phyloP scores from a whole-genome alignment of 140 eudicot species.

The Erigeron philadelphicus region DNA sequence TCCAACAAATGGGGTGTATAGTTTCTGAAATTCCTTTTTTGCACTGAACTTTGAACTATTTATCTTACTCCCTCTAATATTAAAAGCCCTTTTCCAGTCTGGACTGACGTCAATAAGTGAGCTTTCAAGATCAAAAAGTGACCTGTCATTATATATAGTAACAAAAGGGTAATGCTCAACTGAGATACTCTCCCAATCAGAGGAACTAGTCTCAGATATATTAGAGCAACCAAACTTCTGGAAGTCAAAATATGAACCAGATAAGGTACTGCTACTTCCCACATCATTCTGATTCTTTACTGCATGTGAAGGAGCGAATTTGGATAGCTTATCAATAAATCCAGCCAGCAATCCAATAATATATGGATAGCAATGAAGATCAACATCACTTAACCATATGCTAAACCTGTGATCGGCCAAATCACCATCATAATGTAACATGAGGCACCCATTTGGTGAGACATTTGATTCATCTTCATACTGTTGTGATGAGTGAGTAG shows the following conservation, averaged over 20 bases:
- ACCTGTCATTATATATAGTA: conserved; percentile 39
- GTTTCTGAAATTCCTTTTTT: conserved; percentile 30
- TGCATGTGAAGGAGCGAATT: conserved; percentile 30
- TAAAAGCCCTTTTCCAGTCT: conserved; percentile 44
- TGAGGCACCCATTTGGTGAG: conserved; percentile 40
- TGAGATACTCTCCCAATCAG: conserved; percentile 54
- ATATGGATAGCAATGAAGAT: conserved; percentile 74
- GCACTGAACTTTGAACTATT: conserved; percentile 29
- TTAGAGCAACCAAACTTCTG: conserved; percentile 56
- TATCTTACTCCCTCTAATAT: conserved; percentile 33
- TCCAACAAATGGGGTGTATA: conserved; percentile 26
- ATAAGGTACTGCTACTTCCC: conserved; percentile 22
- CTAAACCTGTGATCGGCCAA: conserved; percentile 29
- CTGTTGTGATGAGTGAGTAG: conserved; percentile 25
- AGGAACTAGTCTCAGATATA: conserved; percentile 32
- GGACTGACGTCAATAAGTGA: conserved; percentile 39
- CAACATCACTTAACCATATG: conserved; percentile 46
- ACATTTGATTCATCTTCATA: conserved; percentile 27
- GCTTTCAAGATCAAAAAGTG: conserved; percentile 43
- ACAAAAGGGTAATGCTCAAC: conserved; percentile 57
- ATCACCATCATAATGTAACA: conserved; percentile 49
- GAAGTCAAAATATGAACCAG: conserved; percentile 40
- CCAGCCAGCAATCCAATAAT: conserved; percentile 49
- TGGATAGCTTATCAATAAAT: conserved; percentile 49
- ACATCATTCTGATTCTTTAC: conserved; percentile 27